Base-by-base conservation (phyloP, 768 basidiomycete species). In the Boletus edulis region DNA sequence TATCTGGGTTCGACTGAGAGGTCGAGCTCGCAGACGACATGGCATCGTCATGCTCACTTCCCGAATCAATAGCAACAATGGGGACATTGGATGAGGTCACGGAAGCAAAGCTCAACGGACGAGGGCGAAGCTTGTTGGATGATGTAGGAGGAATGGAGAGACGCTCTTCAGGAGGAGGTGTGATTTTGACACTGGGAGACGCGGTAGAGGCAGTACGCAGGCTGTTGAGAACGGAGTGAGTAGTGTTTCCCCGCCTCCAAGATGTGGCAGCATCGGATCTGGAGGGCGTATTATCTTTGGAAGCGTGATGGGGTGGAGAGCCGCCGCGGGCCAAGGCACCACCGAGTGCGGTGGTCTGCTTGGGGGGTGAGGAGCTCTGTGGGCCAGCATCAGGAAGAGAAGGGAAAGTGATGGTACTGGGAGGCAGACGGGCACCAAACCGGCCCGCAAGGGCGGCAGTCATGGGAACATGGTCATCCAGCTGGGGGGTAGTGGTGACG, bases 181-280 rank as follows among this genome's bases (percentile, higher is more conserved):
- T 88, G 54, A 91, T 75, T 67, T 82, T 89, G 54, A 91, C 83
- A 49, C 76, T 79, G 18, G 86, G 85, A 7, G 86, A 85, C 41
- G 61, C 54, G 55, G 72, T 51, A 38, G 86, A 80, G 29, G 78
- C 75, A 31, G 80, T 71, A 52, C 86, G 84, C 61, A 87, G 81
- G 40, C 82, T 85, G 57, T 77, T 83, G 47, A 90, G 77, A 17
- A 85, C 83, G 13, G 87, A 90, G 68, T 89, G 84, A 66, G 84
- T 87, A 29, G 81, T 68, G 29, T 69, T 84, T 41, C 82, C 81
- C 49, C 91, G 87, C 67, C 91, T 82, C 91, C 91, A 94, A 49
- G 88, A 91, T 37, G 82, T 76, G 46, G 82, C 89, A 34, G 81
- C 73, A 65, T 94, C 91, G 2, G 91, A 91, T 72, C 90, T 92